Percentiles rank a stretch among this genome's conserved stretches.
Conservation (phyloP, 768 basidiomycete species). For the Leccinum fibrillosum region DNA sequence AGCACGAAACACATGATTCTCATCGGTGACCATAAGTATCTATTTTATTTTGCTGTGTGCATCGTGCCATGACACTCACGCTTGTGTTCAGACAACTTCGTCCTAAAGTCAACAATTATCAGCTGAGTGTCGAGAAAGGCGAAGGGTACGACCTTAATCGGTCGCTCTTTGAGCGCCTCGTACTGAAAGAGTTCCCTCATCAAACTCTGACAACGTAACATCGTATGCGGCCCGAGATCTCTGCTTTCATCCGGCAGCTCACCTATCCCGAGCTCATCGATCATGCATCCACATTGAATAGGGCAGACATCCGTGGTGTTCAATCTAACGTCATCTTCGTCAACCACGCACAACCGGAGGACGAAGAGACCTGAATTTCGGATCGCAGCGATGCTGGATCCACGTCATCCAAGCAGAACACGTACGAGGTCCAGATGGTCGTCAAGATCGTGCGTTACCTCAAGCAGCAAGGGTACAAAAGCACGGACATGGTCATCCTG, state of each 20-base stretch:
- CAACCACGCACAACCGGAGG: conserved; percentile 56
- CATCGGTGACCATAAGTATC: conserved; percentile 72
- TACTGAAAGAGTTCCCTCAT: conserved; percentile 61
- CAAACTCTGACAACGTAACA: conserved; percentile 55
- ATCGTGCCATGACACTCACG: neutral
- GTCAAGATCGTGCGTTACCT: conserved; percentile 65
- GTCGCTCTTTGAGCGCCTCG: conserved; percentile 68
- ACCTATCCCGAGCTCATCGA: conserved; percentile 71
- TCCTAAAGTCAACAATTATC: conserved; percentile 67
- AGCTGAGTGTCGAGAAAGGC: conserved; percentile 64
- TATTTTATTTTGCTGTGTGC: neutral
- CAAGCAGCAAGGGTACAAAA: conserved; percentile 65
- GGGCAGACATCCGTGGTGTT: conserved; percentile 54
- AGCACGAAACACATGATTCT: conserved; percentile 55
- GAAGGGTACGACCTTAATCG: conserved; percentile 66
- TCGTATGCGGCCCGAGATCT: conserved; percentile 77
- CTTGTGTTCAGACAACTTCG: conserved; percentile 54
- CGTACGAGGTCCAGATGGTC: conserved; percentile 59
- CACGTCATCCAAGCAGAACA: conserved; percentile 60
- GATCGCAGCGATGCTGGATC: conserved; percentile 49
- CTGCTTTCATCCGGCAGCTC: conserved; percentile 53
- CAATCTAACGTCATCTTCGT: conserved; percentile 62
- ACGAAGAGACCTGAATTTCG: conserved; percentile 36
- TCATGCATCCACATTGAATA: conserved; percentile 43
- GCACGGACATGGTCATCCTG: conserved; percentile 56